Base-by-base conservation (phyloP, 306 rosid species). In the Vicia faba region DNA sequence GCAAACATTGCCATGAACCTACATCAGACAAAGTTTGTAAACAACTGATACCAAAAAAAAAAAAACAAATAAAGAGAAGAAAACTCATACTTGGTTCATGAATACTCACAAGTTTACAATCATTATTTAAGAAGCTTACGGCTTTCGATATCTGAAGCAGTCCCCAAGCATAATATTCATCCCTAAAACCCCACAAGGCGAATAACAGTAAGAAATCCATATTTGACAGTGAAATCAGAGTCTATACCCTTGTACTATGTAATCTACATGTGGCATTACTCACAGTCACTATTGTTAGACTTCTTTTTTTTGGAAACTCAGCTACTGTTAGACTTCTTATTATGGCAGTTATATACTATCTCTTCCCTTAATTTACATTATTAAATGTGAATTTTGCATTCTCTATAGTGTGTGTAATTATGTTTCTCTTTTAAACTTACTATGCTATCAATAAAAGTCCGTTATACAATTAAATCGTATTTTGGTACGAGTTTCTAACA, bases 121-220 rank as follows among this genome's bases (percentile, higher is more conserved):
- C 99, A 44, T 90, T 95, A 69, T 95, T 95, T 69, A 95, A 83
- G 84, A 95, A 95, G 91, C 99, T 95, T 84, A 95, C 96, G 69
- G 97, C 99, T 78, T 90, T 90, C 16, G 99, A 92, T 64, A 95
- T 81, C 80, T 90, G 99, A 79, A 83, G 73, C 76, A 95, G 86
- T 60, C 99, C 99, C 95, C 95, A 90, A 2, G 99, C 97, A 82
- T 81, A 95, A 71, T 95, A 95, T 69, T 95, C 99, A 81, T 95
- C 97, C 92, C 99, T 95, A 69, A 67, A 62, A 71, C 64, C 66
- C 50, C 74, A 59, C 61, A 14, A 68, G 46, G 20, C 19, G 13
- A 64, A 41, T 19, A 28, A 45, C 51, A 56, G 12, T 55, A 28
- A 76, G 33, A 59, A 68, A 58, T 13, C 12, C 33, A 63, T 56